Base-by-base conservation (phyloP, 768 basidiomycete species). In the Pleurotus eryngii region DNA sequence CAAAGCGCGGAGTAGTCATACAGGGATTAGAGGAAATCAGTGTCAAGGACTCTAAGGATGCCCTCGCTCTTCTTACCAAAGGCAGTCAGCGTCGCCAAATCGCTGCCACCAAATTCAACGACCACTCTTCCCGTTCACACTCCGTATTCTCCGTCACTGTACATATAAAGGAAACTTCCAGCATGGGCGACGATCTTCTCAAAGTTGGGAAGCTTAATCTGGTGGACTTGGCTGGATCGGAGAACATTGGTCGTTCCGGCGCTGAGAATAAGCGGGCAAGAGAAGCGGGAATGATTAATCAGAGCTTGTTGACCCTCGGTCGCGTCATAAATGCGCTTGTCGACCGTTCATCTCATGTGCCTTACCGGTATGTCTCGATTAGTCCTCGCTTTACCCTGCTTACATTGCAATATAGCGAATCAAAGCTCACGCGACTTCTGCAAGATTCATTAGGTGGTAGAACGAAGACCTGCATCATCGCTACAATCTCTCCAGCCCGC, bases 271-370 rank as follows among this genome's bases (percentile, higher is more conserved):
- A 92, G 69, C 77, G 95, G 57, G 97, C 97, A 11, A 81, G 93
- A 61, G 97, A 99, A 68, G 97, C 97, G 1, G 97, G 97, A 9
- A 97, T 95, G 90, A 98, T 99, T 70, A 99, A 98, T 66, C 93
- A 97, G 72, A 95, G 92, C 66, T 76, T 99, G 49, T 77, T 99
- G 2, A 98, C 97, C n/a, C 84, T 99, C 12, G 97, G 97, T 0
- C 78, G 97, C 30, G 97, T 98, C 38, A 98, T 99, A 64, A 97
- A 95, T 61, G 92, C 92, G 8, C 81, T 99, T 45, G 97, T 98
- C 54, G 95, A 98, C 64, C 89, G 84, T 63, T 87, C 91, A 0
- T 79, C 86, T 27, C 97, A 98, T 68, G 89, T 98, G 46, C 97
- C 97, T 5, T 99, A 98, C 69, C 85, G 95, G 92, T 91, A 61